Conservation (phyloP, 345 rosid genomes). For the Eucalyptus polybractea region DNA sequence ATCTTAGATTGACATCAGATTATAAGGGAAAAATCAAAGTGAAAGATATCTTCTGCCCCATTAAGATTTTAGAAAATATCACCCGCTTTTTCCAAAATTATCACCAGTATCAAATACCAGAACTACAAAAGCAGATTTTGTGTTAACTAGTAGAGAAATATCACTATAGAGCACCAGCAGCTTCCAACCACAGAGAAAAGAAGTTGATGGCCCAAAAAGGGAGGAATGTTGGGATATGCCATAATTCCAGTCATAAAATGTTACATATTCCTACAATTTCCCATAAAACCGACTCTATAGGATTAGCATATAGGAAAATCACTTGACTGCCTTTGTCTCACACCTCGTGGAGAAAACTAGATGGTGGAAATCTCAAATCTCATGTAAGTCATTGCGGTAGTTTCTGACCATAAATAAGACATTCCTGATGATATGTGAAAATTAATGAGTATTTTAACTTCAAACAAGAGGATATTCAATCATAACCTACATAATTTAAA, state of each 20-base stretch:
- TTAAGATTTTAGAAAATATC: not conserved
- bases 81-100: not conserved
- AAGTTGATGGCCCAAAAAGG: not conserved
- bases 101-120: not conserved
- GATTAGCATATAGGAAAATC: not conserved
- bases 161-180: not conserved
- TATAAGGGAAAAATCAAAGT: not conserved
- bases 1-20: not conserved
- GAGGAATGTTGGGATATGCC: not conserved
- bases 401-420: not conserved
- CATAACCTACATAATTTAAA: not conserved
- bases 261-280: not conserved
- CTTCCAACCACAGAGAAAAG: not conserved
- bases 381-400: not conserved
- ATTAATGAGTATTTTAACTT: not conserved
- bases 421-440: not conserved
- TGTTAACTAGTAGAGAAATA: not conserved
- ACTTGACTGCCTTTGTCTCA: not conserved
- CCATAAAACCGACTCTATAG: not conserved
- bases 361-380: not conserved
- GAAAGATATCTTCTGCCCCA: not conserved
- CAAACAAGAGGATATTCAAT: not conserved
- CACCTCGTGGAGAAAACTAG: not conserved
- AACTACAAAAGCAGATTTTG: not conserved
- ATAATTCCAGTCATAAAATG: not conserved